phyloP scores from a whole-genome alignment of 2,329 filamentous ascomycete genomes.

The Emydomyces testavorans region DNA sequence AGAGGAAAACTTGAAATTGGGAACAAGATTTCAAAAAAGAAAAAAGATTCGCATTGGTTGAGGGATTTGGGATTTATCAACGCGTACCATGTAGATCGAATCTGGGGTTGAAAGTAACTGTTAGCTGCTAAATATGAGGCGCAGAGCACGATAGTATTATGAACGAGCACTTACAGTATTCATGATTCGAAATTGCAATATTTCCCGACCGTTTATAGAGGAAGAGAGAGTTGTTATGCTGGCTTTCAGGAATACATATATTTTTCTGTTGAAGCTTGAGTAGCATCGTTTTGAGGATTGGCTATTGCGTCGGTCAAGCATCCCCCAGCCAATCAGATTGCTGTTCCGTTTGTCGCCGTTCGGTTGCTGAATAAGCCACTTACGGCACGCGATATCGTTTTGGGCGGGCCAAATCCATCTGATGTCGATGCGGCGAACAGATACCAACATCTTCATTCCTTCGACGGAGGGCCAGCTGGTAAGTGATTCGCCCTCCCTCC shows the following conservation, averaged over 20 bases:
- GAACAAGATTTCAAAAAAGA: not conserved
- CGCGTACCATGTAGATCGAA: conserved; percentile 48
- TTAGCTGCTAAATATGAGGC: too few relatives aligned
- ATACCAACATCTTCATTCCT: too few relatives aligned
- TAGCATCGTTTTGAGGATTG: not conserved
- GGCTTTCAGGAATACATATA: not conserved
- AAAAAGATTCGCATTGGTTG: not conserved
- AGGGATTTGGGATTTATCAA: not conserved
- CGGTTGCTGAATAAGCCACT: not conserved
- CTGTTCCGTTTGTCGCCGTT: not conserved
- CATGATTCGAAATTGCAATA: conserved; percentile 27
- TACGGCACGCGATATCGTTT: not conserved
- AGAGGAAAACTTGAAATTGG: not conserved
- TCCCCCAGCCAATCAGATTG: conserved; percentile 4
- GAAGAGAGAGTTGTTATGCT: not conserved
- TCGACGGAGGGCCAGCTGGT: not conserved
- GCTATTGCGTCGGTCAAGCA: not conserved
- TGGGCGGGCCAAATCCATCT: not conserved
- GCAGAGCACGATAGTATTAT: too few relatives aligned
- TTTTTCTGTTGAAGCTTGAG: not conserved
- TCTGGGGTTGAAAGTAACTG: too few relatives aligned
- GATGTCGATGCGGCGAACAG: too few relatives aligned
- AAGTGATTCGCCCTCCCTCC: not conserved
- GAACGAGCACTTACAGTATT: conserved; percentile 39
- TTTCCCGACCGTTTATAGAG: not conserved